Evolutionary conservation across 164 flowering plant species (phyloP).

Genomic region (Warburgia ugandensis): DNA sequence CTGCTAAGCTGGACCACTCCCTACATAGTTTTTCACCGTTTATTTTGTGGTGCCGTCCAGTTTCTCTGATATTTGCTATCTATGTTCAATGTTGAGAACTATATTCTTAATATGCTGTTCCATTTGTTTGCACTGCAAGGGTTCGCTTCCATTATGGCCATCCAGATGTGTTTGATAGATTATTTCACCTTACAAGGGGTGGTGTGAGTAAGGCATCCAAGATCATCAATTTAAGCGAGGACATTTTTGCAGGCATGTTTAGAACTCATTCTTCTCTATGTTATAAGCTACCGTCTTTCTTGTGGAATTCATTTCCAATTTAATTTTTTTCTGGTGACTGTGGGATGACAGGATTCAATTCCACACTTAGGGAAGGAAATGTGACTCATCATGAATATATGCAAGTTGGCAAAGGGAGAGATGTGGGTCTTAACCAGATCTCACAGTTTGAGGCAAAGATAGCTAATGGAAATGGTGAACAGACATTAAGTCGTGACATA

Average conservation of each 20-base stretch:
- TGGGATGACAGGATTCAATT: constrained; percentile 69
- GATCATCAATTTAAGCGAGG: constrained; percentile 90
- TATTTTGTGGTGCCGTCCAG: no score
- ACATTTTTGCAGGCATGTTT: constrained; percentile 85
- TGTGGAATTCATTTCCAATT: not conserved
- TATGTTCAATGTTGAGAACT: no score
- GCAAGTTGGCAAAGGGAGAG: constrained; percentile 99
- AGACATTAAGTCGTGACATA: constrained; percentile 90
- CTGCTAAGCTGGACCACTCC: no score
- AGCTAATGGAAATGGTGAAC: constrained; percentile 98
- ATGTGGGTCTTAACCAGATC: constrained; percentile 98
- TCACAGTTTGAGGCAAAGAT: constrained; percentile 96
- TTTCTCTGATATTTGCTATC: no score
- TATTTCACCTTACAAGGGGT: constrained; percentile 91
- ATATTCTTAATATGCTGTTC: no score
- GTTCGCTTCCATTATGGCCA: constrained; percentile 99
- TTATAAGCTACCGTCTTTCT: not conserved
- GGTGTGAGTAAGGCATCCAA: constrained; percentile 97
- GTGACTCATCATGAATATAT: constrained; percentile 98
- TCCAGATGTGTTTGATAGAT: constrained; percentile 95
- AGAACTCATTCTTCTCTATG: not conserved
- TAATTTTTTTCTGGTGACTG: not conserved
- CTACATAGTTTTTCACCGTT: no score
- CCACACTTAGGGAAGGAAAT: constrained; percentile 95
- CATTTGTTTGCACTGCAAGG: constrained; percentile 29